Conservation (phyloP, 257 asterid species). For the Gentiana straminea region DNA sequence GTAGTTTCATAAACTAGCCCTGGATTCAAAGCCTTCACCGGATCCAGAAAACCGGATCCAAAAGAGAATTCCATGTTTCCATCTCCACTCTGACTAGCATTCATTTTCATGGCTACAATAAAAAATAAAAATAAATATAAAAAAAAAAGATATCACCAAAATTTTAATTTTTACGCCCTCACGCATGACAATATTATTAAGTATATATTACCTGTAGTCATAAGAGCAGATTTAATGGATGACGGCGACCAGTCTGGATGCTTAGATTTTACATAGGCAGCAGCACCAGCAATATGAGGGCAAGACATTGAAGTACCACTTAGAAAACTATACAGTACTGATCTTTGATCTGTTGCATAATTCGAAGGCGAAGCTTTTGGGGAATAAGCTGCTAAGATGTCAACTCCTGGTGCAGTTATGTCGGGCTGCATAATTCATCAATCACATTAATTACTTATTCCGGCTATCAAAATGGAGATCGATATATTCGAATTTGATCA, state of each 20-base stretch:
- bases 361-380: conserved; percentile 3
- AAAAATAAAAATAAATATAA: not conserved
- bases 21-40: conserved; percentile 15
- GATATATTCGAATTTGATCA: not conserved
- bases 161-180: not conserved
- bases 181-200: not conserved
- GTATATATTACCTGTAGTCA: too few relatives aligned
- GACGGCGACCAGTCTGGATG: conserved; percentile 11
- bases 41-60: conserved; percentile 20
- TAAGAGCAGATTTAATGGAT: not conserved
- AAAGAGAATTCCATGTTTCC: conserved; percentile 11
- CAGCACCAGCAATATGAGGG: conserved; percentile 9
- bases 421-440: conserved; percentile 5
- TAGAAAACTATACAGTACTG: not conserved
- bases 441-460: not conserved
- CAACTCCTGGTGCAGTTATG: conserved; percentile 9
- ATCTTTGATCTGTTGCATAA: not conserved
- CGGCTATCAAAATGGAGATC: not conserved
- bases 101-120: conserved; percentile 9
- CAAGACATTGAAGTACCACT: conserved; percentile 8
- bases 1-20: conserved; percentile 13
- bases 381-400: conserved; percentile 7
- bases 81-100: not conserved
- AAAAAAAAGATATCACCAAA: not conserved
- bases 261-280: conserved; percentile 3